phyloP scores from a whole-genome alignment of 2,329 filamentous ascomycete genomes.

The Alternaria infectoria region DNA sequence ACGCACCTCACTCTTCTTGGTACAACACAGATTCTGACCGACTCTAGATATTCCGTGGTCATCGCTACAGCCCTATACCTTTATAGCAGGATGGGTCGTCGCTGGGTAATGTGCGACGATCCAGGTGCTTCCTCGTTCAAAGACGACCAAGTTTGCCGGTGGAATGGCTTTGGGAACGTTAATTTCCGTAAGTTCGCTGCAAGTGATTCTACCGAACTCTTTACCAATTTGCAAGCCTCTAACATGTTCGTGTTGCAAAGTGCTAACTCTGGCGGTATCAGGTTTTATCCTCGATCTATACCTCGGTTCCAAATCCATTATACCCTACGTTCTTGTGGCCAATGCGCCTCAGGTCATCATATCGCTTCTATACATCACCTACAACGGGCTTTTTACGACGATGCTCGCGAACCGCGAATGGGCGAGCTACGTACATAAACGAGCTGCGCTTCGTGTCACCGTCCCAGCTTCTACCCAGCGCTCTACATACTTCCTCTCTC shows the following conservation, averaged over 20 bases:
- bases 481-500: not conserved
- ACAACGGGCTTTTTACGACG: fast-evolving
- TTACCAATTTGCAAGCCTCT: no score
- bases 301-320: fast-evolving
- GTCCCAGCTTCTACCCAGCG: not conserved
- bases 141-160: no score
- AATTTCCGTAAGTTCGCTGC: no score
- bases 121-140: no score
- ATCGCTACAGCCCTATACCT: no score
- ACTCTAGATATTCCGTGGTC: no score
- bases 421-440: not conserved
- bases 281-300: not conserved
- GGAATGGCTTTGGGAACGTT: no score
- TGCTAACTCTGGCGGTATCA: not conserved
- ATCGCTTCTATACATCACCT: fast-evolving
- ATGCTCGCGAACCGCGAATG: not conserved
- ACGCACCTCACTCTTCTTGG: not conserved
- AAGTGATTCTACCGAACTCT: no score
- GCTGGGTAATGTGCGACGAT: no score
- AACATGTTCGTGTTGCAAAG: no score
- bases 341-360: not conserved
- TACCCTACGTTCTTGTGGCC: not conserved
- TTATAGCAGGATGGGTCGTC: no score
- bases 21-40: no score
- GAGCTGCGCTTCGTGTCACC: not conserved